Evolutionary conservation across 805 yeast genomes (phyloP).

Genomic region (Zygoascus biomembranicola): DNA sequence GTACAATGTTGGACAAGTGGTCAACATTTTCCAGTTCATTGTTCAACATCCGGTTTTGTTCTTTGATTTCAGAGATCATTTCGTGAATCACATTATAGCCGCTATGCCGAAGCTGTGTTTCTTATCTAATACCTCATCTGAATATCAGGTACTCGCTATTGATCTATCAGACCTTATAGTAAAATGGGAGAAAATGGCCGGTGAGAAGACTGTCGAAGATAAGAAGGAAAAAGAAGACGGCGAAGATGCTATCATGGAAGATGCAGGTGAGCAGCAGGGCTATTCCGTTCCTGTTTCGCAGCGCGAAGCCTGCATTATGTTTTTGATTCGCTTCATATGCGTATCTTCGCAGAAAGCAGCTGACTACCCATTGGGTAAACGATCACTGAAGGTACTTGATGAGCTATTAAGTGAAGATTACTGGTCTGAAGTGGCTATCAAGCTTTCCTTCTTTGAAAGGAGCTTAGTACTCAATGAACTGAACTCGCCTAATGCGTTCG

Average conservation of each 20-base stretch:
- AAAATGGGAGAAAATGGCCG: conserved; percentile 63
- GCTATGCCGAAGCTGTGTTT: conserved; percentile 89
- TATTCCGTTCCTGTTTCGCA: conserved; percentile 67
- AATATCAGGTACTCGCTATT: conserved; percentile 77
- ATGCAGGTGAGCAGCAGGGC: conserved; percentile 25
- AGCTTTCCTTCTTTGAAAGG: conserved; percentile 79
- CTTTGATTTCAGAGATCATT: conserved; percentile 79
- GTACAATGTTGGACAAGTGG: conserved; percentile 74
- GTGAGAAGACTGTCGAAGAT: conserved; percentile 20
- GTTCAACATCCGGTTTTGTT: conserved; percentile 80
- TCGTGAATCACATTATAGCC: conserved; percentile 77
- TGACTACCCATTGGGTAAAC: conserved; percentile 72
- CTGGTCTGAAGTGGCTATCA: conserved; percentile 89
- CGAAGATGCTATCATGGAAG: background rate
- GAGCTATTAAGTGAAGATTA: conserved; percentile 60
- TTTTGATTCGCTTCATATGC: conserved; percentile 79
- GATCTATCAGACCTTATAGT: conserved; percentile 81
- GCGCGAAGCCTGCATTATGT: conserved; percentile 84
- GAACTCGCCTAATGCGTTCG: conserved; percentile 47
- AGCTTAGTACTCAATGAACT: conserved; percentile 75
- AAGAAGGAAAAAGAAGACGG: conserved; percentile 1
- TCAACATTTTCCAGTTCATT: conserved; percentile 81
- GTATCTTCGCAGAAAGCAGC: conserved; percentile 77
- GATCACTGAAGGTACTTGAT: conserved; percentile 71
- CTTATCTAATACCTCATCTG: conserved; percentile 65